Percentiles rank a stretch among this genome's conserved stretches.
Evolutionary conservation across 192 early-diverging fungal species (phyloP).

Genomic region (Entomortierella beljakovae): DNA sequence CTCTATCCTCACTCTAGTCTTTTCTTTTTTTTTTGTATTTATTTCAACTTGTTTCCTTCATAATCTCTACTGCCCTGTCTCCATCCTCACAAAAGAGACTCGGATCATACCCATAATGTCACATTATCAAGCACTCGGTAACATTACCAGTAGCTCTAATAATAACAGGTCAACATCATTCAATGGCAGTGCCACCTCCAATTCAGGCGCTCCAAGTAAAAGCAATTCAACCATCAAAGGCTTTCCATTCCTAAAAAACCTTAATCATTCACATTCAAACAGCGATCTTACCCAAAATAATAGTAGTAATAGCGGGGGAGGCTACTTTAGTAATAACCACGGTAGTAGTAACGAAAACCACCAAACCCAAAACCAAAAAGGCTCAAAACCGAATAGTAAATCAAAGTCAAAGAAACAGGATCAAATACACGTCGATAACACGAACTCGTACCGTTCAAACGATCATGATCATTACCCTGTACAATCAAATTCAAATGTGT

Average conservation of each 20-base stretch:
- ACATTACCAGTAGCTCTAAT: background rate
- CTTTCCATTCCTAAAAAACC: constrained; percentile 10
- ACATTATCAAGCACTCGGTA: background rate
- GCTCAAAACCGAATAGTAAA: background rate
- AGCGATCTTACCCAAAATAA: background rate
- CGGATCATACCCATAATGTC: background rate
- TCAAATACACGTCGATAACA: background rate
- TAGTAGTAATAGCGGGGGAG: background rate
- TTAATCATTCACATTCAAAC: background rate
- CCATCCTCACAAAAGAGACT: too few relatives aligned
- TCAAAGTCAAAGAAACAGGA: constrained; percentile 6
- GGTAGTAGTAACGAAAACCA: background rate
- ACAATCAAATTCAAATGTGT: background rate
- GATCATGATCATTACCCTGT: background rate
- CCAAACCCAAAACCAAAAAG: background rate
- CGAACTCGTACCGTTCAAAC: background rate
- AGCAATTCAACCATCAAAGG: background rate
- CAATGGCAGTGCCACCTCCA: background rate
- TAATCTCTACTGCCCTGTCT: too few relatives aligned
- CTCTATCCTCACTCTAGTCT: too few relatives aligned
- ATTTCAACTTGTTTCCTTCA: too few relatives aligned
- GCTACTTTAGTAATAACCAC: too few relatives aligned
- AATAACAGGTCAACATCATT: background rate
- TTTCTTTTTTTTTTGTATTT: too few relatives aligned
- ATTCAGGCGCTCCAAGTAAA: background rate